phyloP scores from a whole-genome alignment of 2,329 filamentous ascomycete genomes.

The Xylariaceae sp. region DNA sequence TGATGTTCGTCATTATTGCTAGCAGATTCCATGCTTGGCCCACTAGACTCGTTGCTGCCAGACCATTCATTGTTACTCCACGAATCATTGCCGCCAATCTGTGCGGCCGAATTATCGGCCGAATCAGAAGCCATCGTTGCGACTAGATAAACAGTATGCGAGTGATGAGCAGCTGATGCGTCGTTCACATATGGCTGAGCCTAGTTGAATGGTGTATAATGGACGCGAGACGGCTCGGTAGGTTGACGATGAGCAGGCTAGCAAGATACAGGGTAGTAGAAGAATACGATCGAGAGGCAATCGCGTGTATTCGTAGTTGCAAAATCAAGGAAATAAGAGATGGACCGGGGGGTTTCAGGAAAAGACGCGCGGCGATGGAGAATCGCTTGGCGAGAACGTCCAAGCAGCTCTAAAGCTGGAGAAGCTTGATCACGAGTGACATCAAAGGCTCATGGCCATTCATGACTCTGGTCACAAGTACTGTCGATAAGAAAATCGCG shows the following conservation, averaged over 20 bases:
- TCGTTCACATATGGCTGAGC: background rate
- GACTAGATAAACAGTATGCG: background rate
- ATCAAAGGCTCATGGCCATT: constrained; percentile 10
- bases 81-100: constrained; percentile 20
- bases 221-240: background rate
- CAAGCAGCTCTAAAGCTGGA: constrained; percentile 15
- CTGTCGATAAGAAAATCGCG: background rate
- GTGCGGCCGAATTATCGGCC: constrained; percentile 20
- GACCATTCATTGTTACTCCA: constrained; percentile 50
- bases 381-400: background rate
- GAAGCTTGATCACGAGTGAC: constrained; percentile 13
- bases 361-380: constrained; percentile 2
- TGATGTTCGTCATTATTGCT: constrained; percentile 51
- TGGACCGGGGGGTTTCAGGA: background rate
- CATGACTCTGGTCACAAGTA: constrained; percentile 4
- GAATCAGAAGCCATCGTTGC: constrained; percentile 28
- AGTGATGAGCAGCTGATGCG: constrained; percentile 1
- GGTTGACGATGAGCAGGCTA: background rate
- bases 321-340: background rate
- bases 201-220: background rate
- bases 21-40: constrained; percentile 50
- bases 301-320: background rate
- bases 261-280: background rate
- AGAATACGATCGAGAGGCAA: background rate
- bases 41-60: constrained; percentile 49